These are phyloP conservation scores for Phragmites australis DNA, from an alignment of 176 grass and related monocot species.

Conservation along the genomic window DNA sequence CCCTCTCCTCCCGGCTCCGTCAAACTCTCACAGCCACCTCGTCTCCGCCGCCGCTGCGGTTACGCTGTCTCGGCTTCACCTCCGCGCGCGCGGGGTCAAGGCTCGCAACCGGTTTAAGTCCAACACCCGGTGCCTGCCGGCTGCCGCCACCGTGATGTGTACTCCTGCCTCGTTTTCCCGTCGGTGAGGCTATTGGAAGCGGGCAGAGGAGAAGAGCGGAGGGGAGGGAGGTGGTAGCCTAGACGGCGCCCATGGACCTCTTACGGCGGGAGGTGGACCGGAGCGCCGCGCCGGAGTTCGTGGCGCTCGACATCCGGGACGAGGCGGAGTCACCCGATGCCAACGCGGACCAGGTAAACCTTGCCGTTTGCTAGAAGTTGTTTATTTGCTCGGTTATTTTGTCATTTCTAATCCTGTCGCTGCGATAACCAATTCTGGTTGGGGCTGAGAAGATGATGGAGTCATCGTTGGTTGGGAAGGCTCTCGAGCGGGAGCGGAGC, in stretches of 20 bases:
- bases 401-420: not conserved
- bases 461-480: not conserved
- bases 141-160: not conserved
- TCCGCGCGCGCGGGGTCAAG: not conserved
- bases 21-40: not conserved
- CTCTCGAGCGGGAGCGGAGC: conserved; percentile 11
- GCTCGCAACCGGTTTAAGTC: conserved; percentile 30
- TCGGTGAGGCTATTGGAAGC: not conserved
- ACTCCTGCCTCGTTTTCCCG: not conserved
- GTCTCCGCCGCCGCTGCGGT: not conserved
- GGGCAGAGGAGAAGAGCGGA: not conserved
- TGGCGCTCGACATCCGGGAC: conserved; percentile 37
- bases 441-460: conserved; percentile 9
- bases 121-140: conserved; percentile 13
- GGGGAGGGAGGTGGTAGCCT: not conserved
- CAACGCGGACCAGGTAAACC: not conserved
- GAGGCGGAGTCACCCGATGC: not conserved
- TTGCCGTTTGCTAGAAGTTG: not conserved
- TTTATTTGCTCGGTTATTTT: not conserved
- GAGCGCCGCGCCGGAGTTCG: conserved; percentile 28
- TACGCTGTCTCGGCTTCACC: not conserved
- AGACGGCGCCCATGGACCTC: conserved; percentile 29
- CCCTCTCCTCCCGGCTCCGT: not conserved
- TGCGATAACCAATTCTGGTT: not conserved
- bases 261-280: conserved; percentile 22